Evolutionary conservation across 495 filamentous ascomycete species (phyloP), one percentile per base, ranked within the genome.

Genomic region (Neurospora discreta): DNA sequence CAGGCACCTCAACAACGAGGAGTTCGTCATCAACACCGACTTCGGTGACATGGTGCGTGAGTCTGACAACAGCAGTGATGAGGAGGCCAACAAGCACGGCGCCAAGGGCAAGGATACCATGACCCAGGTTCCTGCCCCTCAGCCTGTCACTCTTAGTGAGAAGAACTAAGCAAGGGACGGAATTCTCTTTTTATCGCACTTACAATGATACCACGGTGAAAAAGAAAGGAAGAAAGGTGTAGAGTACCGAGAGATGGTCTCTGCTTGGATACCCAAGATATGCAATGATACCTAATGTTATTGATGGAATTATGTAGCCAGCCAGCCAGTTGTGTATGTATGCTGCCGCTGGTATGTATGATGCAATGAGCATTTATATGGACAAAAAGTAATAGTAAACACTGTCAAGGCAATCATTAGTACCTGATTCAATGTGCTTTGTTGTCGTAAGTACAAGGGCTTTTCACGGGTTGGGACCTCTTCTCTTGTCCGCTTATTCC

Each of bases 1-100:
- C 73, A 79, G 70, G 36, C 77, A 83, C 68, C 74, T 84, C n/a
- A 80, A 85, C 68, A 75, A 83, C 36, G 82, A 84, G 70, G 83
- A 84, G 71, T 85, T 82, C 70, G 46, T 81, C 43, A 76, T 82
- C 43, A 81, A 79, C 71, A 80, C 81, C 8, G 78, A 78, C 70
- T 79, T 81, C 11, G 46, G 1, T 3, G 80, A 82, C 69, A 77
- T 81, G 75, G 79, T 77, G 76, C 74, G 74, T 36, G 80, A 81
- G 36, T 79, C 82, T 38, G 82, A 84, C 46, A 77, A 80, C 70
- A 78, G 81, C 46, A 81, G 78, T 38, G 84, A 85, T 43, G 80
- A 80, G 69, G 79, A 83, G 71, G 67, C 71, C 9, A 68, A 38
- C 11, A 30, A 65, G 7, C 20, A 39, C 18, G 44, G 20, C 11